phyloP scores from a whole-genome alignment of 352 stramenopile genomes.

The Globisporangium parvum region DNA sequence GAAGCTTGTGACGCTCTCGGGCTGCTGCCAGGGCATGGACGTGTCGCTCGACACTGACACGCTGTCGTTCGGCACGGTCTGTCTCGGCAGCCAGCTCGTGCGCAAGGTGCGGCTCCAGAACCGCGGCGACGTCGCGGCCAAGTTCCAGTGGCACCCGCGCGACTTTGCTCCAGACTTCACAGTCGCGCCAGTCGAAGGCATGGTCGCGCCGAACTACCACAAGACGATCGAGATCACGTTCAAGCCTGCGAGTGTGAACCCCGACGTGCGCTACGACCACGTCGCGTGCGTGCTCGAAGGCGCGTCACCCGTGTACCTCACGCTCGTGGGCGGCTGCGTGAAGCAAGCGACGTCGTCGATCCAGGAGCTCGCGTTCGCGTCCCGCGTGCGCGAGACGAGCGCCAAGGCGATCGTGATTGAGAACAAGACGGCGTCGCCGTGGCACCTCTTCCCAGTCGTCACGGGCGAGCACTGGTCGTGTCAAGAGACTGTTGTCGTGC shows the following conservation, averaged over 20 bases:
- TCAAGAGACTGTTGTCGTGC: slow-evolving; percentile 75
- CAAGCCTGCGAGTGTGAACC: slow-evolving; percentile 62
- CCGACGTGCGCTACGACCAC: slow-evolving; percentile 86
- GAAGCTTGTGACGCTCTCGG: slow-evolving; percentile 77
- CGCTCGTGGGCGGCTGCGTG: slow-evolving; percentile 82
- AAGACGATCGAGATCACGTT: slow-evolving; percentile 90
- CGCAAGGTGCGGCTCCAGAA: slow-evolving; percentile 88
- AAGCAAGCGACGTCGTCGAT: slow-evolving; percentile 84
- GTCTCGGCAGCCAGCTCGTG: slow-evolving; percentile 78
- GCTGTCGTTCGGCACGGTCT: slow-evolving; percentile 88
- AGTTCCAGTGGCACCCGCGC: slow-evolving; percentile 81
- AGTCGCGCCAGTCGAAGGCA: slow-evolving; percentile 74
- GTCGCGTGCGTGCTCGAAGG: slow-evolving; percentile 69
- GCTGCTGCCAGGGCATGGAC: slow-evolving; percentile 89
- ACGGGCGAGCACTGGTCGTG: slow-evolving; percentile 86
- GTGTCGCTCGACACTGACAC: slow-evolving; percentile 86
- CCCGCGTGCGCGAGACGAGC: slow-evolving; percentile 60
- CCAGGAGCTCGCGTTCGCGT: slow-evolving; percentile 82
- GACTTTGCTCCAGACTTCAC: slow-evolving; percentile 80
- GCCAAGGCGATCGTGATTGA: slow-evolving; percentile 64
- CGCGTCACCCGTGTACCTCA: slow-evolving; percentile 51
- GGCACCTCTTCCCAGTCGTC: slow-evolving; percentile 86
- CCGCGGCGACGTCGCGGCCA: slow-evolving; percentile 81
- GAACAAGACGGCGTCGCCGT: slow-evolving; percentile 77
- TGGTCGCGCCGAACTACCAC: slow-evolving; percentile 79